Base-by-base conservation (phyloP, 805 yeast species). In the Yamadazyma kitorensis region DNA sequence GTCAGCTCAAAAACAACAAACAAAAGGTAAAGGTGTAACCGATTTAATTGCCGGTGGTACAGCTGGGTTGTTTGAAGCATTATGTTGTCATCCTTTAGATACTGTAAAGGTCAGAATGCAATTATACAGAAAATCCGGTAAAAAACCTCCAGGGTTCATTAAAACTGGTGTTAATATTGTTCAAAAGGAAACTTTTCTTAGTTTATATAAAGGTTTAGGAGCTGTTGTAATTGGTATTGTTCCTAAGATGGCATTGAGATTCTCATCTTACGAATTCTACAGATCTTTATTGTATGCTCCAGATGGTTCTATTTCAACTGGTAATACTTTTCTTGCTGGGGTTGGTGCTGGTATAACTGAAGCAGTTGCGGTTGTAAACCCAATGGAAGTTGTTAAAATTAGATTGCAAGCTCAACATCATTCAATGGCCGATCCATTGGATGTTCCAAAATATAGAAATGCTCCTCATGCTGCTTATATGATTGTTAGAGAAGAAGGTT, bases 61-160 rank as follows among this genome's bases (percentile, higher is more conserved):
- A 6, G 98, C 98, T 10, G 98, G 98, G 39, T 70, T 91, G 41
- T 86, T 89, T 56, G 98, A 91, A 70, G 98, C 98, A n/a, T 72
- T 93, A 44, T 80, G 91, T 59, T 91, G 98, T 60, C 98, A 91
- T 61, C 98, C 98, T n/a, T 74, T 91, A 50, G 98, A 91, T 59
- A 91, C 98, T 25, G 86, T 91, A 58, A 91, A 91, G 64, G 98
- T 91, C 43, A 79, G 98, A 56, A 91, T 91, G 98, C 98, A 91
- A 62, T 74, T 91, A 51, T 82, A 83, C 57, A 77, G 78, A 54
- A 82, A 80, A 55, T 61, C 74, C 3, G 78, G 82, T n/a, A 71
- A 74, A 30, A 85, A 82, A 56, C 81, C 88, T 14, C 93, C 95
- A 3, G 97, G 98, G 0, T 87, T 91, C 52, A 52, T 87, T 40